Base-by-base conservation (phyloP, 2,329 filamentous ascomycete genomes). In the Aspergillus quadricinctus region DNA sequence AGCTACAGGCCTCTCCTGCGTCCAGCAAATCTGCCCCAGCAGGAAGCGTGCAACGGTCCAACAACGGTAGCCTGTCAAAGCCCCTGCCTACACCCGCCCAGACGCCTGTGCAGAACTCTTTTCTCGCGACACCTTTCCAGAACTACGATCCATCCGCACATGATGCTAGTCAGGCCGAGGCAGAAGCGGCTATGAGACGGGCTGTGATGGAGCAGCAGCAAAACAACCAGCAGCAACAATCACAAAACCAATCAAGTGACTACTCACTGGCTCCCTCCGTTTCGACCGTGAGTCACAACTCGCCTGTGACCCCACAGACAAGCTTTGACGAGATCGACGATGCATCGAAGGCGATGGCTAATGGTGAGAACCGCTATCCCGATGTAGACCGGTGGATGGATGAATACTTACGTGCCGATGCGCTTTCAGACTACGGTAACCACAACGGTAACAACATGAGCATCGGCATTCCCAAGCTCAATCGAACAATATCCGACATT, bases 401-500 rank as follows among this genome's bases (percentile, higher is more conserved):
- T 74, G 77, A 83, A 70, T 85, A 83, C 88, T 92, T 86, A 92
- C 87, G 77, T 69, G 76, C 80, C 72, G 75, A 80, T 75, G 69
- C 68, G 69, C 72, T 78, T 73, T 66, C 80, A 85, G 81, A 84
- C 75, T 81, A 84, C 62, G 78, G 77, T 62, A 73, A 66, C 61
- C 56, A 70, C 54, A 70, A 67, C 61, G 57, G 61, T 62, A 64
- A 61, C 61, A 46, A 64, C 49, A 61, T 73, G 64, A 58, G 72
- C 49, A 66, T 78, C 59, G 78, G 80, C 41, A 78, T 86, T 27
- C 88, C 92, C 27, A 94, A 93, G 74, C 83, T 96, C 61, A 88
- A 92, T 64, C 83, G 91, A 55, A 94, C 92, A 0, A 90, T 94
- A 76, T 93, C 91, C 19, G 91, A 95, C 68, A 83, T 90, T 50